Conservation (phyloP, 371 early-diverging fungal species). For the Mortierella sp. region DNA sequence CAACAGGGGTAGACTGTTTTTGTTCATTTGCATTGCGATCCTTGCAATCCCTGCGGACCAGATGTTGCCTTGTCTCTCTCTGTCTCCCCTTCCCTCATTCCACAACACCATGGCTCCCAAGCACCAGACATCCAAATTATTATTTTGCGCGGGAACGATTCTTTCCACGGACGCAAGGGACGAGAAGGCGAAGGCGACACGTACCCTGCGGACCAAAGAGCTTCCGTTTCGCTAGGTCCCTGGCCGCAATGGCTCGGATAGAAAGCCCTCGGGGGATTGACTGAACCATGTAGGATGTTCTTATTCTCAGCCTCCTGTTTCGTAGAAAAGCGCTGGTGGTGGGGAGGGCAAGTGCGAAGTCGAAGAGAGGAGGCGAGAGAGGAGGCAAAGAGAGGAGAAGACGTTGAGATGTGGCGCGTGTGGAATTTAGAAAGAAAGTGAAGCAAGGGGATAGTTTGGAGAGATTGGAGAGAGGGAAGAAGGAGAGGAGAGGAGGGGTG, state of each 20-base stretch:
- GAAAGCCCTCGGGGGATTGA: constrained; percentile 33
- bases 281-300: constrained; percentile 22
- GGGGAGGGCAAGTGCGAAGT: not conserved
- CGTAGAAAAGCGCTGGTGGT: no score
- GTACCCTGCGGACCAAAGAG: constrained; percentile 45
- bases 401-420: no score
- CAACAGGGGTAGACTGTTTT: no score
- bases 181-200: not conserved
- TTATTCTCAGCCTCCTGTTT: not conserved
- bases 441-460: no score
- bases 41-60: no score
- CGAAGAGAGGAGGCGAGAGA: no score
- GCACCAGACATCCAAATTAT: not conserved
- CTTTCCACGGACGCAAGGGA: no score
- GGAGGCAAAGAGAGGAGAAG: no score
- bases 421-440: no score
- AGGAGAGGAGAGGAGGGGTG: not conserved
- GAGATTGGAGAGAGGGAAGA: not conserved
- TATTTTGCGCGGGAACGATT: not conserved
- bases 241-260: constrained; percentile 38
- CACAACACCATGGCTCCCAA: not conserved
- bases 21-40: no score
- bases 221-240: constrained; percentile 41
- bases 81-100: no score
- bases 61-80: no score